Evolutionary conservation across 331 rosid genomes (phyloP).

Genomic region (Quercus lobata): DNA sequence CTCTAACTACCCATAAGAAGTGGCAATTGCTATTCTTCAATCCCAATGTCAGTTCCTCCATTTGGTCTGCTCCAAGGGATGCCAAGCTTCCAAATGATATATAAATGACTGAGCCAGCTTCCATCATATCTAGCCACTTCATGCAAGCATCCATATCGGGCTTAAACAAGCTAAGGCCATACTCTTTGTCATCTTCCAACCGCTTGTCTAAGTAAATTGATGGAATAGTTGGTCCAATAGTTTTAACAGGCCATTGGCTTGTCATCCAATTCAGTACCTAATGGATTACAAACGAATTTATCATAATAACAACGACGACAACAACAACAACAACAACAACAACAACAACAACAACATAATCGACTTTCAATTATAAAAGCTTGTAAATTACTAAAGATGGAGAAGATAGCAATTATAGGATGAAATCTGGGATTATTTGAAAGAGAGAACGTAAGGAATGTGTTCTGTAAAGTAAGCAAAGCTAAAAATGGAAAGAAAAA

Average conservation of each 20-base stretch:
- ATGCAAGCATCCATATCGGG: neutral
- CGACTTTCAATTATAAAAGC: no score
- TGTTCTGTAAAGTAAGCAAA: no score
- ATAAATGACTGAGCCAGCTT: conserved; percentile 3
- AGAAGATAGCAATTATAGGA: no score
- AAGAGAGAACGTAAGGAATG: no score
- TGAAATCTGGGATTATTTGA: no score
- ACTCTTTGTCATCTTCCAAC: conserved; percentile 14
- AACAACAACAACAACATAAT: no score
- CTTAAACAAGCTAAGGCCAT: conserved; percentile 18
- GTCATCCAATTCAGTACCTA: conserved; percentile 20
- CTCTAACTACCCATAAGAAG: conserved; percentile 24
- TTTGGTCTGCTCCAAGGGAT: conserved; percentile 6
- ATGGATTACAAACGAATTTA: neutral
- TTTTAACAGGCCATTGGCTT: neutral
- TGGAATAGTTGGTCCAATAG: conserved; percentile 39
- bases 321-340: no score
- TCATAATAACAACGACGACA: no score
- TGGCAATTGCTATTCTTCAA: neutral
- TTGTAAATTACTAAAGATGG: no score
- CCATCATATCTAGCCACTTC: conserved; percentile 20
- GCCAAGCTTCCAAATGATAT: conserved; percentile 5
- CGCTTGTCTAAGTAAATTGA: conserved; percentile 11
- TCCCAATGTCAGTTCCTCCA: conserved; percentile 12
- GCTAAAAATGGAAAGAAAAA: no score